phyloP scores from a whole-genome alignment of 345 rosid species.

The Passiflora organensis region DNA sequence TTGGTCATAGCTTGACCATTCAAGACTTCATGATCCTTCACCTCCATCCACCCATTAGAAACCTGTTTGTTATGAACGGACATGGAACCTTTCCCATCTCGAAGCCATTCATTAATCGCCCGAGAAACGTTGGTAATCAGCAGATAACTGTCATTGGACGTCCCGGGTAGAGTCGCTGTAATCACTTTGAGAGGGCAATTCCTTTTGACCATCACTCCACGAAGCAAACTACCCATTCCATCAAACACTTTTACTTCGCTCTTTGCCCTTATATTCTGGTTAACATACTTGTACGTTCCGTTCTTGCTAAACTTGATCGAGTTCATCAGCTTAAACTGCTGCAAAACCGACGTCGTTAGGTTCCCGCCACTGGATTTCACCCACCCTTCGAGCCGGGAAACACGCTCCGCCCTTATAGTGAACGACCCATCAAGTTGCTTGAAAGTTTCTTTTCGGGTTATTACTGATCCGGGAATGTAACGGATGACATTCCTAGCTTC shows the following conservation, averaged over 20 bases:
- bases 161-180: conserved; percentile 41
- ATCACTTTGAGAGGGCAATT: conserved; percentile 51
- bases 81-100: conserved; percentile 24
- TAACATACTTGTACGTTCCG: conserved; percentile 48
- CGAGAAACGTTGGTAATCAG: conserved; percentile 63
- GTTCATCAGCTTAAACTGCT: conserved; percentile 37
- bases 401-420: conserved; percentile 44
- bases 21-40: conserved; percentile 60
- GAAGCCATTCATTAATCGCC: conserved; percentile 30
- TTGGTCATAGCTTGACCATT: conserved; percentile 45
- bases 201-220: conserved; percentile 20
- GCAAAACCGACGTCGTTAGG: conserved; percentile 44
- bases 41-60: conserved; percentile 76
- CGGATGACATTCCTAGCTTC: conserved; percentile 34
- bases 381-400: conserved; percentile 55
- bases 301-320: conserved; percentile 34
- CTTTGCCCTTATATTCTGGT: conserved; percentile 41
- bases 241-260: conserved; percentile 32
- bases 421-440: conserved; percentile 60
- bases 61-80: conserved; percentile 40
- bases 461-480: conserved; percentile 23
- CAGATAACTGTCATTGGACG: conserved; percentile 30
- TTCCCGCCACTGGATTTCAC: conserved; percentile 58
- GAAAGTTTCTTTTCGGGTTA: conserved; percentile 33
- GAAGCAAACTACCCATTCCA: conserved; percentile 26